Evolutionary conservation across 768 basidiomycete genomes (phyloP).

Genomic region (Butyriboletus loyo): DNA sequence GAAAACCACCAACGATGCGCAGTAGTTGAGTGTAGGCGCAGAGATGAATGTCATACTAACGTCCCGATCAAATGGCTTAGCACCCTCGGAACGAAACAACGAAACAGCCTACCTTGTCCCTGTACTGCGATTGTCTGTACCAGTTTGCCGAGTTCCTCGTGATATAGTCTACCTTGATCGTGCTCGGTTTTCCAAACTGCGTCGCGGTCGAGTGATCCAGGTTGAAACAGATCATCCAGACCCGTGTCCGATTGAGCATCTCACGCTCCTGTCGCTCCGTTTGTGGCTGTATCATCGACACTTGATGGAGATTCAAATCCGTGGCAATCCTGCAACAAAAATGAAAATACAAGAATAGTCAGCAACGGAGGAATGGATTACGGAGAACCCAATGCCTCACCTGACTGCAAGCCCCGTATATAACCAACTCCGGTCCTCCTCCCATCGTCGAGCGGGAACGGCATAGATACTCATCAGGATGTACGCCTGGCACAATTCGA

Average conservation of each 20-base stretch:
- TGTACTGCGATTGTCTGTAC: slow-evolving; percentile 69
- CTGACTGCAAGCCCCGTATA: slow-evolving; percentile 86
- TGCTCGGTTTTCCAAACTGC: slow-evolving; percentile 87
- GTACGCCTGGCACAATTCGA: slow-evolving; percentile 90
- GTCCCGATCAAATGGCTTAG: background rate
- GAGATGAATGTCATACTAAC: slow-evolving; percentile 70
- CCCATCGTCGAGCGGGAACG: slow-evolving; percentile 79
- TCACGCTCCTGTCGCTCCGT: slow-evolving; percentile 79
- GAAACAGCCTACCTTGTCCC: slow-evolving; percentile 42
- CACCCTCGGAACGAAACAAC: slow-evolving; percentile 3
- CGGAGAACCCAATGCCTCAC: slow-evolving; percentile 25
- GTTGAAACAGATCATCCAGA: slow-evolving; percentile 91
- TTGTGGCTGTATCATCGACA: slow-evolving; percentile 54
- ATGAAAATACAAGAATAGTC: background rate
- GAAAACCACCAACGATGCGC: slow-evolving; percentile 69
- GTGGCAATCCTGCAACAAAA: slow-evolving; percentile 64
- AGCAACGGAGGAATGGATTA: background rate
- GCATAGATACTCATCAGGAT: slow-evolving; percentile 82
- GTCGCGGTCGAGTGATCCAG: slow-evolving; percentile 85
- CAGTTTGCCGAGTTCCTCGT: slow-evolving; percentile 70
- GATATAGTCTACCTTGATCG: slow-evolving; percentile 81
- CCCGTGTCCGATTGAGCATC: slow-evolving; percentile 77
- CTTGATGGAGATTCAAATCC: slow-evolving; percentile 81
- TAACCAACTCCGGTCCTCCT: slow-evolving; percentile 88
- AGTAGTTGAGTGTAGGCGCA: slow-evolving; percentile 70